These are phyloP conservation scores for Luvunga scandens DNA, from an alignment of 345 rosid genomes.

Conservation along the genomic window DNA sequence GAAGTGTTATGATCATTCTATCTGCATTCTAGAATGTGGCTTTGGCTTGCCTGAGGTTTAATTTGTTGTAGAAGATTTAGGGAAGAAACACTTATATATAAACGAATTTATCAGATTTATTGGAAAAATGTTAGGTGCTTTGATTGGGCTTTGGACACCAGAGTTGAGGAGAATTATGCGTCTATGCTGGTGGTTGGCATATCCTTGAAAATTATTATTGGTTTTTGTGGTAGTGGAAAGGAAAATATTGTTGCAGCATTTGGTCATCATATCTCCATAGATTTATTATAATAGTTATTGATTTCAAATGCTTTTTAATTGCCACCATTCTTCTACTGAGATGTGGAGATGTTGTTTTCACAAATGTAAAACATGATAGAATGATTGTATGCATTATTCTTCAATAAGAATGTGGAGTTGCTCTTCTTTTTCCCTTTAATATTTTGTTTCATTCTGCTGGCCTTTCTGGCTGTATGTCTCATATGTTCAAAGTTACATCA, in stretches of 20 bases:
- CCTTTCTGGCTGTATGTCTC: not conserved
- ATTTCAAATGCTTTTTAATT: not conserved
- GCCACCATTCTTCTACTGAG: not conserved
- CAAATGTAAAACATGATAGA: not conserved
- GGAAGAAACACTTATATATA: not conserved
- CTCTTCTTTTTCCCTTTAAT: not conserved
- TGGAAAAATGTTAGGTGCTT: not conserved
- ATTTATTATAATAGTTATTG: not conserved
- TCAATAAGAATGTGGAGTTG: not conserved
- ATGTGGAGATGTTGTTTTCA: not conserved
- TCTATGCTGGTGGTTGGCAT: not conserved
- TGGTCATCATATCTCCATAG: not conserved
- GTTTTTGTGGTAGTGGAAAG: not conserved
- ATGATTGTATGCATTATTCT: not conserved
- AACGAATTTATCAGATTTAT: not conserved
- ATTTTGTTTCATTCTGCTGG: not conserved
- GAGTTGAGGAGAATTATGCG: no score
- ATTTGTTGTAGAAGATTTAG: not conserved
- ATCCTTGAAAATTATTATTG: not conserved
- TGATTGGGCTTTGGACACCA: no score
- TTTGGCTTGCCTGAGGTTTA: not conserved
- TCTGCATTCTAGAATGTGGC: not conserved
- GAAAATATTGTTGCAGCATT: not conserved
- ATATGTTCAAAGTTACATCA: not conserved
- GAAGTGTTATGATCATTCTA: not conserved